Conservation (phyloP, 257 asterid species). For the Plectranthus barbatus region DNA sequence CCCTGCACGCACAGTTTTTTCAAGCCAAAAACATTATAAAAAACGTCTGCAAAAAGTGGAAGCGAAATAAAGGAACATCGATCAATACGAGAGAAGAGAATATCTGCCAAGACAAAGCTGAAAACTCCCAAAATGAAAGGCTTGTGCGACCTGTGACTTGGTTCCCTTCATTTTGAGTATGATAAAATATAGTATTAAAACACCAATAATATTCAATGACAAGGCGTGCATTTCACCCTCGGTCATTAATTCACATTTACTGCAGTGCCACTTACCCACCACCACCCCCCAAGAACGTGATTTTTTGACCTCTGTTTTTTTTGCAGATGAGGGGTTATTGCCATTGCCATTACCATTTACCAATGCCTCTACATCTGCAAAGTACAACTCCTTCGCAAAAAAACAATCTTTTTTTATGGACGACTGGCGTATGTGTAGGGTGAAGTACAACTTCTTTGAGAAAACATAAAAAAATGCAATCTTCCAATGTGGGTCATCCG, state of each 20-base stretch:
- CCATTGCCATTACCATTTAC: too few relatives aligned
- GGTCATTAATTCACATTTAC: conserved; percentile 49
- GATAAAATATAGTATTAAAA: too few relatives aligned
- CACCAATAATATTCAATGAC: too few relatives aligned
- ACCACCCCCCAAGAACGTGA: conserved; percentile 20
- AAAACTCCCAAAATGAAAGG: background rate
- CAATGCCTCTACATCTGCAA: background rate
- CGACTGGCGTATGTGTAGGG: background rate
- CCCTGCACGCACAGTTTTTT: background rate
- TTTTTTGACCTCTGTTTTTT: conserved; percentile 13
- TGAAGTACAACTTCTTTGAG: background rate
- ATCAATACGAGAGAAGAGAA: conserved; percentile 6
- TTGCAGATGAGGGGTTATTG: conserved; percentile 9
- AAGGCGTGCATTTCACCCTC: conserved; percentile 37
- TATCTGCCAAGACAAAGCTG: conserved; percentile 8
- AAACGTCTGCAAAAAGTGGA: conserved; percentile 21
- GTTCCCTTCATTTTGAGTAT: too few relatives aligned
- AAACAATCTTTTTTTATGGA: background rate
- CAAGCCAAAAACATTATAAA: background rate
- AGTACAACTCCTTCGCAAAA: background rate
- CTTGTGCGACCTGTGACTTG: too few relatives aligned
- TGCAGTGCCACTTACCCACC: conserved; percentile 27
- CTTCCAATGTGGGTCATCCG: conserved; percentile 29
- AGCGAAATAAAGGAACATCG: conserved; percentile 5
- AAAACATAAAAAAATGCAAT: background rate